These are phyloP conservation scores for Cladosporium sphaerospermum DNA, from an alignment of 2,329 filamentous ascomycete species.

Conservation along the genomic window DNA sequence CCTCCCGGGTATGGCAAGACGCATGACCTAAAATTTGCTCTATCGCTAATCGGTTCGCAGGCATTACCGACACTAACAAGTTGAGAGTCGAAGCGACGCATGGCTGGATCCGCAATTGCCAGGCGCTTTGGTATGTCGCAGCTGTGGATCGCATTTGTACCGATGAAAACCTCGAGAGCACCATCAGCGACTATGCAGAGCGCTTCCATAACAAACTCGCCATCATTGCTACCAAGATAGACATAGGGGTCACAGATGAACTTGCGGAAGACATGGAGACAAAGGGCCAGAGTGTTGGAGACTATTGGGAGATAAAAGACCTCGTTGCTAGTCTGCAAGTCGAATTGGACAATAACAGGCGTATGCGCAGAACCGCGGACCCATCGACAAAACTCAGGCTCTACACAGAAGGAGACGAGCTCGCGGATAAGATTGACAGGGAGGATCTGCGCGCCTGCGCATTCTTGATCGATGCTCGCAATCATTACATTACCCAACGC, in stretches of 20 bases:
- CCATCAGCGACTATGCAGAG: not conserved
- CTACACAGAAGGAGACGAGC: not conserved
- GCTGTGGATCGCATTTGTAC: slow-evolving; percentile 7
- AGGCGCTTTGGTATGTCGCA: slow-evolving; percentile 14
- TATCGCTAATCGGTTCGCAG: not conserved
- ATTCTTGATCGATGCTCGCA: not conserved
- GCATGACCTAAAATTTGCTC: not conserved
- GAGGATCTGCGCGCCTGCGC: not conserved
- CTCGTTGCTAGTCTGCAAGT: not conserved
- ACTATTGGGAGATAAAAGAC: not conserved
- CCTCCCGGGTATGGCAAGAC: slow-evolving; percentile 14
- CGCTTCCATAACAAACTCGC: not conserved
- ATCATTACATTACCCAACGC: not conserved
- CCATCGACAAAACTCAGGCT: no score
- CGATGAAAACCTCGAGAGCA: not conserved
- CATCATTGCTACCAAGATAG: not conserved
- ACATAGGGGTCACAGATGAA: not conserved
- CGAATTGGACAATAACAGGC: not conserved
- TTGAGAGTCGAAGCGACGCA: slow-evolving; percentile 8
- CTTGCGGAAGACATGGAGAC: not conserved
- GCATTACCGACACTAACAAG: slow-evolving; percentile 13
- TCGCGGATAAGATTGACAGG: not conserved
- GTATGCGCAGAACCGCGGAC: not conserved
- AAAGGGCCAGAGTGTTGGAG: not conserved
- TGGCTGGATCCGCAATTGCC: slow-evolving; percentile 8